Percentiles rank a stretch among this genome's conserved stretches.
These are phyloP conservation scores for Cornus kousa DNA, from an alignment of 148 eudicot genomes.

Conservation along the genomic window DNA sequence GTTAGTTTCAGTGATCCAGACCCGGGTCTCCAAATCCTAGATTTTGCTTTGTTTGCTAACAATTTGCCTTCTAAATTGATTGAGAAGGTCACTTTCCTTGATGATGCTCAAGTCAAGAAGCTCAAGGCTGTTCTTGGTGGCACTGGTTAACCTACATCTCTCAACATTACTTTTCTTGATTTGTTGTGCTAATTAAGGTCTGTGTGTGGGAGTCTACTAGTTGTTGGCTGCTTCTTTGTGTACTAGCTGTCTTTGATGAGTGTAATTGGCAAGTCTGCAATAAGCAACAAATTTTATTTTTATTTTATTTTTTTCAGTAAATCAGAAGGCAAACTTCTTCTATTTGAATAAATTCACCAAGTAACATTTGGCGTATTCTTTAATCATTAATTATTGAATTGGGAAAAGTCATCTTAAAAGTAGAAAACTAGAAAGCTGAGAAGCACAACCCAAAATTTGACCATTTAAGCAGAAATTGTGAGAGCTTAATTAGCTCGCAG, in stretches of 20 bases:
- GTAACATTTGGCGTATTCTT: background rate
- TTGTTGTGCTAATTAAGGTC: background rate
- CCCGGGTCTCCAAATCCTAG: conserved; percentile 86
- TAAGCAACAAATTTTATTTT: conserved; percentile 1
- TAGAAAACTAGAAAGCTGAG: too few species aligned
- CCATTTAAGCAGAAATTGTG: too few species aligned
- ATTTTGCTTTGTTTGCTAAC: conserved; percentile 60
- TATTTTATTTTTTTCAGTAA: too few species aligned
- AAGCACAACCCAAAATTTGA: too few species aligned
- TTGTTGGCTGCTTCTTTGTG: background rate
- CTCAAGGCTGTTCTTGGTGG: conserved; percentile 86
- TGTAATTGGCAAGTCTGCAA: background rate
- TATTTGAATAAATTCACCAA: background rate
- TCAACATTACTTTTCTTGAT: too few species aligned
- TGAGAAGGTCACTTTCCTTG: conserved; percentile 58
- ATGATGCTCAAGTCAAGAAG: conserved; percentile 51
- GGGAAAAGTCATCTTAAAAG: background rate
- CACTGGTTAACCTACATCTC: conserved; percentile 23
- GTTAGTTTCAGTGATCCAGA: conserved; percentile 53
- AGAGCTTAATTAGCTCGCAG: too few species aligned
- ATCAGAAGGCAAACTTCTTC: background rate
- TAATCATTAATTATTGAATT: too few species aligned
- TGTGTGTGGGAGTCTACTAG: background rate
- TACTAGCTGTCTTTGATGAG: background rate
- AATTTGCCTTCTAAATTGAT: conserved; percentile 53